These are phyloP conservation scores for Globisporangium ultimum DNA, from an alignment of 352 stramenopile genomes.

Conservation along the genomic window DNA sequence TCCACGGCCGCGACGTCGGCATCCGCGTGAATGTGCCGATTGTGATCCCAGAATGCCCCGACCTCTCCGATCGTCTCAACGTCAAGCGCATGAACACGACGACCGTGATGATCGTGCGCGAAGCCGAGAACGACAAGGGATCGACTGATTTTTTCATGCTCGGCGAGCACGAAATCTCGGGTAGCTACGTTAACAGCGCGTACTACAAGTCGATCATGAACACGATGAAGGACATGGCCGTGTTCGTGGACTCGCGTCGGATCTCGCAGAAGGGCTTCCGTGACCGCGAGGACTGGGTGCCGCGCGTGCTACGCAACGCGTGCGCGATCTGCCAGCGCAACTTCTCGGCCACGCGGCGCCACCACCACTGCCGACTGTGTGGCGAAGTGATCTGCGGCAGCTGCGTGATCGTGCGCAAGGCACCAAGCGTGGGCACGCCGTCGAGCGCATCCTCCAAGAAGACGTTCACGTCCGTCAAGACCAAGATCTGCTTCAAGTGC, in stretches of 20 bases:
- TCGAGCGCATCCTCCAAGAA: slow-evolving; percentile 11
- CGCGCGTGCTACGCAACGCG: slow-evolving; percentile 34
- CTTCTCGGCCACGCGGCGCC: slow-evolving; percentile 56
- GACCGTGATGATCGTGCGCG: slow-evolving; percentile 50
- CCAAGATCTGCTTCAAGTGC: slow-evolving; percentile 54
- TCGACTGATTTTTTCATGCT: slow-evolving; percentile 61
- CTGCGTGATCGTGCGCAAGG: slow-evolving; percentile 54
- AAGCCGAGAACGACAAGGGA: slow-evolving; percentile 28
- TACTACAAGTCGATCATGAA: slow-evolving; percentile 53
- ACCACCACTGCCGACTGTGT: slow-evolving; percentile 76
- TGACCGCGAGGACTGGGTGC: slow-evolving; percentile 46
- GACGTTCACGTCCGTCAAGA: slow-evolving; percentile 34
- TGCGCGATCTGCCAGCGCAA: slow-evolving; percentile 59
- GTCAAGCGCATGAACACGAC: slow-evolving; percentile 50
- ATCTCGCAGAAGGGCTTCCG: slow-evolving; percentile 57
- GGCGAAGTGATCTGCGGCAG: slow-evolving; percentile 74
- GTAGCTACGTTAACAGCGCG: slow-evolving; percentile 16
- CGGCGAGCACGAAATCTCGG: slow-evolving; percentile 39
- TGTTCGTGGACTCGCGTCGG: slow-evolving; percentile 56
- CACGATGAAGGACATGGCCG: slow-evolving; percentile 49
- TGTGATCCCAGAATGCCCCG: slow-evolving; percentile 53
- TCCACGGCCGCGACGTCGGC: slow-evolving; percentile 50
- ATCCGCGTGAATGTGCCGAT: slow-evolving; percentile 69
- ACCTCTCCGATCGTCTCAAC: slow-evolving; percentile 43
- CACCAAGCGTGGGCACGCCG: slow-evolving; percentile 17